These are phyloP conservation scores for Blastobotrys ciferrii DNA, from an alignment of 1,139 yeast species.

Conservation along the genomic window DNA sequence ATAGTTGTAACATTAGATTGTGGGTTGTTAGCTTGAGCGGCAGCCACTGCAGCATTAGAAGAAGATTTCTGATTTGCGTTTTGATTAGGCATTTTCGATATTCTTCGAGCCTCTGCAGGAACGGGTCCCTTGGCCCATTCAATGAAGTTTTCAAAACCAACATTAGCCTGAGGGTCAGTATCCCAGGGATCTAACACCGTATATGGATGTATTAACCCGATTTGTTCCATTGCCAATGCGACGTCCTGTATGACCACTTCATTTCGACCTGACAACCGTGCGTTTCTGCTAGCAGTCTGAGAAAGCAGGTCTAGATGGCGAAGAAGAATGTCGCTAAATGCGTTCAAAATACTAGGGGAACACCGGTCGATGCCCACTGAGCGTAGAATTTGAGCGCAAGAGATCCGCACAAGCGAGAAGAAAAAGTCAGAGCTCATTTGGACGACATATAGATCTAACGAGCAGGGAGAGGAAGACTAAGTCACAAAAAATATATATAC, in stretches of 20 bases:
- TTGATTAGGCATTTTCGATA: slow-evolving; percentile 35
- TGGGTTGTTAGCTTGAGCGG: slow-evolving; percentile 5
- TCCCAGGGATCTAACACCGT: slow-evolving; percentile 41
- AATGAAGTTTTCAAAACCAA: slow-evolving; percentile 46
- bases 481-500: no score
- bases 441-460: background rate
- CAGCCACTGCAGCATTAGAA: slow-evolving; percentile 12
- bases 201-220: slow-evolving; percentile 54
- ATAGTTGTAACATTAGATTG: slow-evolving; percentile 3
- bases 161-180: slow-evolving; percentile 26
- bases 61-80: slow-evolving; percentile 3
- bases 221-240: slow-evolving; percentile 55
- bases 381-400: slow-evolving; percentile 64
- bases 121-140: slow-evolving; percentile 49
- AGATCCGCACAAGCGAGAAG: slow-evolving; percentile 58
- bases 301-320: slow-evolving; percentile 52
- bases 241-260: slow-evolving; percentile 55
- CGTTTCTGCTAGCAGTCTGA: slow-evolving; percentile 42
- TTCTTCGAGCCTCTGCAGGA: slow-evolving; percentile 42
- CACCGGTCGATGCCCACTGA: slow-evolving; percentile 73
- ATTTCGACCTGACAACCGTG: slow-evolving; percentile 42
- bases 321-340: slow-evolving; percentile 60
- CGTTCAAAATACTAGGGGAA: slow-evolving; percentile 58
- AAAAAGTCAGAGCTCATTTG: slow-evolving; percentile 47
- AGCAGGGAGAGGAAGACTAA: background rate